Percentiles rank a stretch among this genome's conserved stretches.
These are phyloP conservation scores for Fusarium equiseti DNA, from an alignment of 2,329 filamentous ascomycete species.

Conservation along the genomic window DNA sequence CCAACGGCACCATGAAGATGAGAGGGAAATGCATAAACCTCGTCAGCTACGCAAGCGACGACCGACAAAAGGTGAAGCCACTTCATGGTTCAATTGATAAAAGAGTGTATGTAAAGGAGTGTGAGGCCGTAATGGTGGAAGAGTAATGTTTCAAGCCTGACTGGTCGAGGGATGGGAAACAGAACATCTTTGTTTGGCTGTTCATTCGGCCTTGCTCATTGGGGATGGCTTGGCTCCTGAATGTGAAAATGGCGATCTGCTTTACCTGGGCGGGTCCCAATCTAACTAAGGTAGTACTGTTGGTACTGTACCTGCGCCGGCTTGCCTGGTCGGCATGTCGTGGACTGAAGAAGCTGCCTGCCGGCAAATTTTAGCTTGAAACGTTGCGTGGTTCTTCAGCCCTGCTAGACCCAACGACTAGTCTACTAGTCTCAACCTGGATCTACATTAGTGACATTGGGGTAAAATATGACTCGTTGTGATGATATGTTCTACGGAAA, in stretches of 20 bases:
- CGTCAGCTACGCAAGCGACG: not conserved
- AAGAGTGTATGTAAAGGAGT: not conserved
- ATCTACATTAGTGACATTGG: no score
- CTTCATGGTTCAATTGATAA: slow-evolving; percentile 6
- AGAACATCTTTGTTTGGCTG: slow-evolving; percentile 9
- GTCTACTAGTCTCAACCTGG: not conserved
- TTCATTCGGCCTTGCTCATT: not conserved
- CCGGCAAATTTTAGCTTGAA: not conserved
- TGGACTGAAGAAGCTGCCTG: not conserved
- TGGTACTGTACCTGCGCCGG: no score
- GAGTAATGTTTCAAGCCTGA: not conserved
- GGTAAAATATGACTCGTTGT: no score
- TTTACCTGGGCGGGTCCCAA: not conserved
- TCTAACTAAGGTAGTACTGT: not conserved
- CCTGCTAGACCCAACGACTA: not conserved
- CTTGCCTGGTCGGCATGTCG: not conserved
- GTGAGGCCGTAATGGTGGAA: not conserved
- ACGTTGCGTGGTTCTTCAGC: not conserved
- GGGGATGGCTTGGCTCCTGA: not conserved
- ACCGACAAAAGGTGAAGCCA: slow-evolving; percentile 14
- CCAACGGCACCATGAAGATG: slow-evolving; percentile 2
- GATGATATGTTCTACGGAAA: no score
- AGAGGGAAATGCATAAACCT: slow-evolving; percentile 2
- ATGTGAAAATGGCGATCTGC: slow-evolving; percentile 7
- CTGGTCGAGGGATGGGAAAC: slow-evolving; percentile 18